phyloP scores from a whole-genome alignment of 1,284 basidiomycete genomes.

The Ustilago bromivora region DNA sequence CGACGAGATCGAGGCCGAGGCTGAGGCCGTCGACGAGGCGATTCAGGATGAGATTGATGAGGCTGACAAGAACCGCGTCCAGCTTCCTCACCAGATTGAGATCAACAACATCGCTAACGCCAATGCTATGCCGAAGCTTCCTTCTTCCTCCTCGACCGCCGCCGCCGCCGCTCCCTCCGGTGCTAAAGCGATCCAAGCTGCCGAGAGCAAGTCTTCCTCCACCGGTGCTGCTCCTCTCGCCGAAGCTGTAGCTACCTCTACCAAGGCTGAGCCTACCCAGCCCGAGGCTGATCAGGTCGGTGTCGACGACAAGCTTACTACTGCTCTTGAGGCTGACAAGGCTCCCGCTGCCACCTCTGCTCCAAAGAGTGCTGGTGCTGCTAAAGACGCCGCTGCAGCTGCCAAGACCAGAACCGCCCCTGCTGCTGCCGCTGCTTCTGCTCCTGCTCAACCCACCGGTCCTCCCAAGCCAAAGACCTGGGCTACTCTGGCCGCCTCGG shows the following conservation, averaged over 20 bases:
- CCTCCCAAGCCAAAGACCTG: conserved; percentile 68
- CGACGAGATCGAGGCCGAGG: conserved; percentile 75
- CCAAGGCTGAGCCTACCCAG: conserved; percentile 35
- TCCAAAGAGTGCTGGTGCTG: conserved; percentile 35
- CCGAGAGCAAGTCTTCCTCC: conserved; percentile 12
- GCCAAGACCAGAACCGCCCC: conserved; percentile 28
- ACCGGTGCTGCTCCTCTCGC: conserved; percentile 17
- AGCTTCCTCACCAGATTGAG: conserved; percentile 49
- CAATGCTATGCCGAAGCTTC: conserved; percentile 53
- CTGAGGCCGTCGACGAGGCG: conserved; percentile 47
- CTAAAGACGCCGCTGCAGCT: conserved; percentile 37
- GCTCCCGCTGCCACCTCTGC: conserved; percentile 56
- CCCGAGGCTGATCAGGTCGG: conserved; percentile 58
- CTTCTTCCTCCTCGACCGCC: conserved; percentile 1
- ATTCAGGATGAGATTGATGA: conserved; percentile 50
- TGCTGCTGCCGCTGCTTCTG: conserved; percentile 67
- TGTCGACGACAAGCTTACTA: conserved; percentile 53
- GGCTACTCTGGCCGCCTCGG: conserved; percentile 67
- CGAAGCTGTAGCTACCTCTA: conserved; percentile 36
- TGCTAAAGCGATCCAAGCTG: conserved; percentile 48
- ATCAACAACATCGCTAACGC: conserved; percentile 56
- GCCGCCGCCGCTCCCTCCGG: conserved; percentile 11
- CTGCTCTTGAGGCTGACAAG: conserved; percentile 47
- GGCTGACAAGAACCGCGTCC: conserved; percentile 44
- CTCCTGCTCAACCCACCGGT: conserved; percentile 58